Percentiles rank a stretch among this genome's conserved stretches.
These are phyloP conservation scores for Nakazawaea peltata DNA, from an alignment of 805 yeast species.

Conservation along the genomic window DNA sequence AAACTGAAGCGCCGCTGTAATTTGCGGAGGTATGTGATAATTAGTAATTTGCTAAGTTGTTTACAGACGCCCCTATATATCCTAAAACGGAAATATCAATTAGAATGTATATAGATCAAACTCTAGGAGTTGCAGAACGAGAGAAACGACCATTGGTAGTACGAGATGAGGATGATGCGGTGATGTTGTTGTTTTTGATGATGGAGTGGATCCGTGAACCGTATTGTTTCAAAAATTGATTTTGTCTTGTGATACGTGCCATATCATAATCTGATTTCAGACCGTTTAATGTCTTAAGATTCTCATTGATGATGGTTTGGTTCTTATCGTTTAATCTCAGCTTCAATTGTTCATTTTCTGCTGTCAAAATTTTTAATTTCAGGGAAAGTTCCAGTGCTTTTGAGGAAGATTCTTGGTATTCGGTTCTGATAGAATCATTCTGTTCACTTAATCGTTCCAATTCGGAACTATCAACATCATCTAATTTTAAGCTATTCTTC, in stretches of 20 bases:
- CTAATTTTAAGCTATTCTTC: conserved; percentile 8
- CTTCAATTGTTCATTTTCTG: conserved; percentile 16
- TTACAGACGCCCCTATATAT: too few species aligned
- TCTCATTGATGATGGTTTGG: neutral
- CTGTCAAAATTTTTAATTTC: conserved; percentile 26
- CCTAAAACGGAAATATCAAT: too few species aligned
- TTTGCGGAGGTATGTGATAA: too few species aligned
- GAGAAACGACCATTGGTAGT: conserved; percentile 5
- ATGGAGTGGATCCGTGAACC: conserved; percentile 15
- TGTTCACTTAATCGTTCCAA: conserved; percentile 12
- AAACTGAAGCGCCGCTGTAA: too few species aligned
- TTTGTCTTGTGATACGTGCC: conserved; percentile 12
- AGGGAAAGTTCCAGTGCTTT: conserved; percentile 32
- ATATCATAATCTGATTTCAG: conserved; percentile 6
- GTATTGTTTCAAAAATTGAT: conserved; percentile 18
- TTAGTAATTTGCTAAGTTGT: too few species aligned
- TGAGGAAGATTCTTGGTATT: conserved; percentile 39
- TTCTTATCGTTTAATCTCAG: conserved; percentile 13
- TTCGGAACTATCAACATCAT: conserved; percentile 12
- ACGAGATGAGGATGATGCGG: neutral
- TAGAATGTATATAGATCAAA: too few species aligned
- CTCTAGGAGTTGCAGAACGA: conserved; percentile 10
- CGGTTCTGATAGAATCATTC: conserved; percentile 26
- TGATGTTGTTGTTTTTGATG: conserved; percentile 16
- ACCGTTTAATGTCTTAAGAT: neutral